A percentile compares a stretch with the other conserved stretches of the same genome.
These are phyloP conservation scores for Pittosporum tobira DNA, from an alignment of 129 eudicot species.

Conservation along the genomic window DNA sequence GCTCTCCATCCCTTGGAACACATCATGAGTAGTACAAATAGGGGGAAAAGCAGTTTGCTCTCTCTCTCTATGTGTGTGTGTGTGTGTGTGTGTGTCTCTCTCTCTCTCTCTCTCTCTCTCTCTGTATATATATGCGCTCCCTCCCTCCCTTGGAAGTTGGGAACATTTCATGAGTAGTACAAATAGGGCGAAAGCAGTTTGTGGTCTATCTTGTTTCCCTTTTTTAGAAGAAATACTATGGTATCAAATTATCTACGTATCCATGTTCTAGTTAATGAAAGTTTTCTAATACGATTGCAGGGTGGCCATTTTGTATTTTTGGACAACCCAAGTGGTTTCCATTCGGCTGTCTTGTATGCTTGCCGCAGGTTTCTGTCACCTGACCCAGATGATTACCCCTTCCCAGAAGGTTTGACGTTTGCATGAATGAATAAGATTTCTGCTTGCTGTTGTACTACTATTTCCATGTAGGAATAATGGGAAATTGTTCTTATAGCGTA, in stretches of 20 bases:
- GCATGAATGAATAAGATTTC: conserved; percentile 14
- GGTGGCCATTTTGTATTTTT: conserved; percentile 73
- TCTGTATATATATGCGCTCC: too few species aligned
- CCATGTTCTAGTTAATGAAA: neutral
- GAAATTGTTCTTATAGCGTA: neutral
- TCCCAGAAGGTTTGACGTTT: conserved; percentile 58
- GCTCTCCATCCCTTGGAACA: too few species aligned
- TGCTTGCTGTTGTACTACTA: neutral
- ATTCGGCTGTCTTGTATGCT: conserved; percentile 57
- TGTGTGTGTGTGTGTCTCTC: too few species aligned
- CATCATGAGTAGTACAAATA: neutral
- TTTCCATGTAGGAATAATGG: neutral
- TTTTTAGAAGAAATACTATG: neutral
- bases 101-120: neutral
- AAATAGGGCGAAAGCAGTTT: too few species aligned
- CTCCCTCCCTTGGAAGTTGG: too few species aligned
- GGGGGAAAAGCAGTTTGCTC: neutral
- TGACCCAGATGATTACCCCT: conserved; percentile 22
- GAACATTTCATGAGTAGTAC: too few species aligned
- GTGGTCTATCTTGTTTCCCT: too few species aligned
- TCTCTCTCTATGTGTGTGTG: too few species aligned
- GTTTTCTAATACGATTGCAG: conserved; percentile 23
- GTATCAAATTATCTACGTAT: neutral
- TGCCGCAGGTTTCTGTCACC: conserved; percentile 53
- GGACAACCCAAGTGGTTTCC: conserved; percentile 69